These are phyloP conservation scores for Nakataea oryzae DNA, from an alignment of 2,329 filamentous ascomycete species.

Conservation along the genomic window DNA sequence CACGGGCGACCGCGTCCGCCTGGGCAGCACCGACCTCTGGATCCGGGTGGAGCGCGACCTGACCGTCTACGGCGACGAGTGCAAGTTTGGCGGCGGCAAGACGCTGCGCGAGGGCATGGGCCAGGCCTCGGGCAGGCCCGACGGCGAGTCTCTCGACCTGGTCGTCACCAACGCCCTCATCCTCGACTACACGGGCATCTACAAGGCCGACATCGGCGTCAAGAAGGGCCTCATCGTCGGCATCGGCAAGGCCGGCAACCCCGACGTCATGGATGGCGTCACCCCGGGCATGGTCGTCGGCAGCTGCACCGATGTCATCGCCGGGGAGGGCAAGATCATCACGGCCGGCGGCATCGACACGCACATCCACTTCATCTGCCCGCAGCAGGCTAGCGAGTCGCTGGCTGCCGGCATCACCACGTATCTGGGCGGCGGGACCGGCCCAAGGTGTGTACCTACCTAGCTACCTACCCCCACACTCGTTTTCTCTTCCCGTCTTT, in stretches of 20 bases:
- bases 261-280: slow-evolving; percentile 92
- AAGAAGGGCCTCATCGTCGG: slow-evolving; percentile 78
- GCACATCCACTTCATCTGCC: slow-evolving; percentile 92
- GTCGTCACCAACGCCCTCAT: slow-evolving; percentile 86
- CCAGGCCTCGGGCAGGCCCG: slow-evolving; percentile 67
- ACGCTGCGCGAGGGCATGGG: slow-evolving; percentile 93
- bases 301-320: slow-evolving; percentile 82
- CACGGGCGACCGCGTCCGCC: slow-evolving; percentile 70
- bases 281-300: slow-evolving; percentile 70
- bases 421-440: slow-evolving; percentile 81
- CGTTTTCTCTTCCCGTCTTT: neutral
- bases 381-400: slow-evolving; percentile 78
- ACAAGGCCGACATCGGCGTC: slow-evolving; percentile 93
- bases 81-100: slow-evolving; percentile 91
- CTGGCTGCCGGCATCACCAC: slow-evolving; percentile 82
- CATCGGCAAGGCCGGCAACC: slow-evolving; percentile 91
- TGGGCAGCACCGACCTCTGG: slow-evolving; percentile 83
- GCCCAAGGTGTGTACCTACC: slow-evolving; percentile 70
- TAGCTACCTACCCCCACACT: neutral
- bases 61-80: slow-evolving; percentile 84
- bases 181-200: slow-evolving; percentile 85
- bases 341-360: slow-evolving; percentile 85
- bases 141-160: slow-evolving; percentile 67
- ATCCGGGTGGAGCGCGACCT: slow-evolving; percentile 79
- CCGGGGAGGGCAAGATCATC: slow-evolving; percentile 80